Base-by-base conservation (phyloP, 1,139 yeast species). In the Scheffersomyces segobiensis region DNA sequence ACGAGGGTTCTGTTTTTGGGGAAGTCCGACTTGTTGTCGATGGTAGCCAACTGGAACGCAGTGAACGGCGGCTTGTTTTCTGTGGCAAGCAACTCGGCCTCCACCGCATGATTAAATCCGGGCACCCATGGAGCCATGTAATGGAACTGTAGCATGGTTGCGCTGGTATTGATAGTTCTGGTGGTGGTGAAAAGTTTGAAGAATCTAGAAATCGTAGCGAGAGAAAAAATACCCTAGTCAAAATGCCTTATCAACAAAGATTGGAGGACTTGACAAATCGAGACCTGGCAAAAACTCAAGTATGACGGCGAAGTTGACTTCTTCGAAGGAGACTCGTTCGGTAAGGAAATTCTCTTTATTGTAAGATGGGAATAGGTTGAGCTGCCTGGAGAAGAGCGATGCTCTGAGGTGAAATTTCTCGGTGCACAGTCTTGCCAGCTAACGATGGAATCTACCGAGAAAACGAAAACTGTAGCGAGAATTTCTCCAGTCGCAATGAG, bases 81-180 rank as follows among this genome's bases (percentile, higher is more conserved):
- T 68, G 77, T 56, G 47, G 69, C 70, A 4, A 65, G 59, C 49
- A 75, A 68, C 60, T 86, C 86, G 51, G 80, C 74, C 48, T 79
- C 78, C 22, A 84, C 65, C n/a, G 87, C 83, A 57, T 77, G 79
- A 50, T 74, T 73, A 66, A 88, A 87, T 14, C 82, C 67, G 3
- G 91, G 88, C 68, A 85, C 87, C 93, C 93, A 88, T 12, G 90
- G 87, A 49, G 90, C 92, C 87, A 86, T 85, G 63, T 80, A 82
- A 65, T 83, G 87, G 55, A 65, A 62, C 53, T 67, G 71, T 55
- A 67, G 66, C 73, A 70, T 66, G 49, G 14, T 24, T 24, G 32
- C 5, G 32, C 32, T 24, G 32, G 32, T 24, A 24, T 6, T 24
- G 32, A 10, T 39, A n/a, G 42, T 19, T 52, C 17, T n/a, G 50